These are phyloP conservation scores for Trichophyton verrucosum DNA, from an alignment of 2,329 filamentous ascomycete genomes.

Conservation along the genomic window DNA sequence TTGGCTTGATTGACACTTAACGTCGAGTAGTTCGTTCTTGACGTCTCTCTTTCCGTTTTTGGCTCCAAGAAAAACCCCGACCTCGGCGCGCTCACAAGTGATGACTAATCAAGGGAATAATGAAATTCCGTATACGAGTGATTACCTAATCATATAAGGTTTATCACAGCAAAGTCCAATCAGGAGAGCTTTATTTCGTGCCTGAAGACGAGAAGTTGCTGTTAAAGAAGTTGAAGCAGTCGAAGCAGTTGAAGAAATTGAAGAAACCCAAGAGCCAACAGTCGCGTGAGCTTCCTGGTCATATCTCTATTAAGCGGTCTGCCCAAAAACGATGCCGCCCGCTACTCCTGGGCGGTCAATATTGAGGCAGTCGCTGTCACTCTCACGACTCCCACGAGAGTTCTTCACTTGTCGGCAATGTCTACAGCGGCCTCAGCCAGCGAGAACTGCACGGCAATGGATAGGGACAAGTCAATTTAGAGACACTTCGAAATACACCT, in stretches of 20 bases:
- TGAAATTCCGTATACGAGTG: not conserved
- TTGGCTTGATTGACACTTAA: too few relatives aligned
- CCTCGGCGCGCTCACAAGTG: not conserved
- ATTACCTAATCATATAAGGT: not conserved
- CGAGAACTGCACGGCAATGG: slow-evolving; percentile 18
- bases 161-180: not conserved
- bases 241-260: not conserved
- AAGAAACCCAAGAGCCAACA: not conserved
- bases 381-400: slow-evolving; percentile 24
- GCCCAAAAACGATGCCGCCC: not conserved
- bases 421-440: slow-evolving; percentile 18
- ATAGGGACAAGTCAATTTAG: slow-evolving; percentile 21
- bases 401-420: slow-evolving; percentile 34
- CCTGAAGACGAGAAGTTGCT: not conserved
- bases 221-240: not conserved
- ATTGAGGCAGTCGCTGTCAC: slow-evolving; percentile 19
- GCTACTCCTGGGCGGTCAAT: slow-evolving; percentile 11
- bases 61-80: not conserved
- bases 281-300: not conserved
- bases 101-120: not conserved
- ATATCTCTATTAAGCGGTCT: not conserved
- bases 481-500: slow-evolving; percentile 18
- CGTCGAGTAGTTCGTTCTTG: not conserved
- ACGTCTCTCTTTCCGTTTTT: not conserved
- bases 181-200: not conserved